phyloP scores from a whole-genome alignment of 1,284 basidiomycete species.

The Inonotus obliquus region DNA sequence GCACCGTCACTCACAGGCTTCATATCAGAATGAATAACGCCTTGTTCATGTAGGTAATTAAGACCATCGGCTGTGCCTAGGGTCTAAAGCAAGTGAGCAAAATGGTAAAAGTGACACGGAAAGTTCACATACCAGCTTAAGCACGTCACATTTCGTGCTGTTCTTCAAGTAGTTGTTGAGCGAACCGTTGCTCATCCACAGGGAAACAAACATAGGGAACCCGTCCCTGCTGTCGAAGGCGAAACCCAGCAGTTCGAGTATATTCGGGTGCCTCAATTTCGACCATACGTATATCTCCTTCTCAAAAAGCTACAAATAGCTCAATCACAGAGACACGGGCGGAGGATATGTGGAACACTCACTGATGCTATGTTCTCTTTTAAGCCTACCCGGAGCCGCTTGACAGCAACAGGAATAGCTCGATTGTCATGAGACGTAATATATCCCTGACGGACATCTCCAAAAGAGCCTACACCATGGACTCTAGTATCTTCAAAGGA shows the following conservation, averaged over 20 bases:
- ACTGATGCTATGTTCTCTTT: not conserved
- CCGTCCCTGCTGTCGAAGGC: not conserved
- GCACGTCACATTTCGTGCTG: not conserved
- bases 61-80: constrained; percentile 9
- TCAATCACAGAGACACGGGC: not conserved
- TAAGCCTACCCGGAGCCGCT: constrained; percentile 9
- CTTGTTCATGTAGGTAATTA: constrained; percentile 10
- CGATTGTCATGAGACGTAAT: not conserved
- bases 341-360: not conserved
- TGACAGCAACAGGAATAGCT: constrained; percentile 7
- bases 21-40: constrained; percentile 13
- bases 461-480: not conserved
- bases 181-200: constrained; percentile 12
- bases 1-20: constrained; percentile 9
- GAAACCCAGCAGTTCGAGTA: constrained; percentile 8
- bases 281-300: constrained; percentile 16
- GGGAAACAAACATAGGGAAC: constrained; percentile 5
- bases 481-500: not conserved
- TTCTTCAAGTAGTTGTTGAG: not conserved
- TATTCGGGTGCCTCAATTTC: constrained; percentile 9
- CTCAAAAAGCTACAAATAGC: constrained; percentile 1
- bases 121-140: not conserved
- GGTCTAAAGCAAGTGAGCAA: not conserved
- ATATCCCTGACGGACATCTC: not conserved
- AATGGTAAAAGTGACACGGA: not conserved